Evolutionary conservation across 768 basidiomycete genomes (phyloP).

Genomic region (Pulveroboletus ravenelii): DNA sequence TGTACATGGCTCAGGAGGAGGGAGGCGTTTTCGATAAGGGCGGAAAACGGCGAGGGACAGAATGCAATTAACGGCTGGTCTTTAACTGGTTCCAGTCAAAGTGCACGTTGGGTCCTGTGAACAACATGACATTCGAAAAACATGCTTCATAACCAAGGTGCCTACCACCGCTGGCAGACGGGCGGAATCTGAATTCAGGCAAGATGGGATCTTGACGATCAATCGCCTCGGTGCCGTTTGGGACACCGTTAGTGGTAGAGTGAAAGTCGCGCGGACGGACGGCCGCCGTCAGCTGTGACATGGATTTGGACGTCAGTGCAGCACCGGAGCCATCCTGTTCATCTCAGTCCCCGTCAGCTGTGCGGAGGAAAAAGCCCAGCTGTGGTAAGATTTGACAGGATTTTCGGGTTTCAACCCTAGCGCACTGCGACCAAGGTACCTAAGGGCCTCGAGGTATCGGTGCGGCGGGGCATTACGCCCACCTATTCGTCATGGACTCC

Average conservation of each 20-base stretch:
- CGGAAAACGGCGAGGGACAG: conserved; percentile 21
- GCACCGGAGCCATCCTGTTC: conserved; percentile 9
- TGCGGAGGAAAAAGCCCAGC: conserved; percentile 9
- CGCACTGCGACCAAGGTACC: conserved; percentile 28
- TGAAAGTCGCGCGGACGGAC: conserved; percentile 18
- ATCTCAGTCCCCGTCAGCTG: conserved; percentile 14
- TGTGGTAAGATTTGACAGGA: conserved; percentile 13
- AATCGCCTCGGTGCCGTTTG: conserved; percentile 27
- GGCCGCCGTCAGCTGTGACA: conserved; percentile 10
- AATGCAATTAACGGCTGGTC: conserved; percentile 18
- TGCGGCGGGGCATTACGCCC: conserved; percentile 30
- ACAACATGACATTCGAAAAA: conserved; percentile 20
- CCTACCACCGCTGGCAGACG: conserved; percentile 17
- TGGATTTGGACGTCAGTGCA: conserved; percentile 6
- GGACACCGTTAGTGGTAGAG: not conserved
- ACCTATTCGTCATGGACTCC: conserved; percentile 29
- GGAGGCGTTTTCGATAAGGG: conserved; percentile 25
- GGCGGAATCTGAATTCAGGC: conserved; percentile 13
- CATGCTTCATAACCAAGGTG: conserved; percentile 22
- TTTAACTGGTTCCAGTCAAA: conserved; percentile 18
- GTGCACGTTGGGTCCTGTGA: conserved; percentile 24
- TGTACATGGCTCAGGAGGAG: conserved; percentile 34
- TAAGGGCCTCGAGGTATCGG: conserved; percentile 32
- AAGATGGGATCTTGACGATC: conserved; percentile 18
- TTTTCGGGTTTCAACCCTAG: conserved; percentile 30